These are phyloP conservation scores for Prunus persica DNA, from an alignment of 306 rosid species.

Conservation along the genomic window DNA sequence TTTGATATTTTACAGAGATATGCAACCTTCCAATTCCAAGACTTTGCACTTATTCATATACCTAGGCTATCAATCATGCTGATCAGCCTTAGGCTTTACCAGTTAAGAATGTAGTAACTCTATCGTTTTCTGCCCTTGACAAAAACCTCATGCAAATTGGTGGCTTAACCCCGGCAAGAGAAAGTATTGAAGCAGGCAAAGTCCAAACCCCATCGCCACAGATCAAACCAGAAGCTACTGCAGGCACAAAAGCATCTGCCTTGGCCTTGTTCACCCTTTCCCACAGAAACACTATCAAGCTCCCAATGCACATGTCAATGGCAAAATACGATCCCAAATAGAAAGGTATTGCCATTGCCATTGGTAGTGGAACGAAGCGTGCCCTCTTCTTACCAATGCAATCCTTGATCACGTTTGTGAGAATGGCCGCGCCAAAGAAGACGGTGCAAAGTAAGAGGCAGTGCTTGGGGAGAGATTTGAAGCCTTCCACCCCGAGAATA, in stretches of 20 bases:
- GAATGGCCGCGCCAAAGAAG: conserved; percentile 34
- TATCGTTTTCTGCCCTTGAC: conserved; percentile 24
- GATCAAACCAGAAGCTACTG: conserved; percentile 50
- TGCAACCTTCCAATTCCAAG: not conserved
- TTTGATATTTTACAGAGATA: not conserved
- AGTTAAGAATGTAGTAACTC: conserved; percentile 28
- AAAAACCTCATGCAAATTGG: conserved; percentile 56
- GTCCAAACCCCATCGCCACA: conserved; percentile 54
- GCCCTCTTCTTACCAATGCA: conserved; percentile 26
- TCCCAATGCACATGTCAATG: conserved; percentile 46
- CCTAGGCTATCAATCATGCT: not conserved
- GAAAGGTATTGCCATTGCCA: conserved; percentile 59
- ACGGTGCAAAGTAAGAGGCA: conserved; percentile 38
- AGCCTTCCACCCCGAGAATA: conserved; percentile 38
- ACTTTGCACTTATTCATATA: not conserved
- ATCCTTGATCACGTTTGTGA: conserved; percentile 37
- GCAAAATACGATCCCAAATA: conserved; percentile 44
- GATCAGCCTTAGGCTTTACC: not conserved
- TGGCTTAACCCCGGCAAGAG: conserved; percentile 38
- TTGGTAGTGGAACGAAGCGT: conserved; percentile 42
- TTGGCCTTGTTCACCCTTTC: conserved; percentile 30
- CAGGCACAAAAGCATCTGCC: conserved; percentile 42
- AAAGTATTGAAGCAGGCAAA: conserved; percentile 41
- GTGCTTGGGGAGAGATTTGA: conserved; percentile 30
- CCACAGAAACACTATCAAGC: conserved; percentile 42